Evolutionary conservation across 1,284 basidiomycete species (phyloP).

Genomic region (Rhodotorula mucilaginosa): DNA sequence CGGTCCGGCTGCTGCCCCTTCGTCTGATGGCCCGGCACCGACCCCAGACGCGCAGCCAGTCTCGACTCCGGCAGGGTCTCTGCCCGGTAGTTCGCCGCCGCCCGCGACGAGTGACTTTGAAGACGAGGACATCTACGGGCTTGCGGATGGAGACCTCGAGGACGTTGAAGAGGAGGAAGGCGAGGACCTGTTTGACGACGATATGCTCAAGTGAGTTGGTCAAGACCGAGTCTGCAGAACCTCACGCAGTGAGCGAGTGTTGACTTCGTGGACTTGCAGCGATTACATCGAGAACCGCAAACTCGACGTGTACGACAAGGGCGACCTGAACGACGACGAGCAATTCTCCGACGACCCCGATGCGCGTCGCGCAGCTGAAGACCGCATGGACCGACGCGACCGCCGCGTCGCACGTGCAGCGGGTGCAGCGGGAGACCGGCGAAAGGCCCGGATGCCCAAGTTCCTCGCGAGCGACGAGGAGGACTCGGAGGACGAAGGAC

Average conservation of each 20-base stretch:
- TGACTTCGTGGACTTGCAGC: constrained; percentile 53
- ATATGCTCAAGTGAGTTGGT: constrained; percentile 64
- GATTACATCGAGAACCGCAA: constrained; percentile 82
- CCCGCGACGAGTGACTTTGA: constrained; percentile 83
- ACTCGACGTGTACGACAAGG: constrained; percentile 83
- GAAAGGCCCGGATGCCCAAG: constrained; percentile 52
- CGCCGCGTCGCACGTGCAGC: constrained; percentile 64
- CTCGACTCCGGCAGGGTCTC: constrained; percentile 57
- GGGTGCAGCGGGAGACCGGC: constrained; percentile 53
- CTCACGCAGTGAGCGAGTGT: background rate
- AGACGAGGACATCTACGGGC: constrained; percentile 54
- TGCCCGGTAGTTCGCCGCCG: constrained; percentile 78
- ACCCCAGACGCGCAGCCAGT: constrained; percentile 30
- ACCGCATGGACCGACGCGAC: constrained; percentile 84
- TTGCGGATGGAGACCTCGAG: constrained; percentile 58
- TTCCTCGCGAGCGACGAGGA: constrained; percentile 54
- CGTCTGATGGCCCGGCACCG: constrained; percentile 13
- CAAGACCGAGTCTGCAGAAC: no score
- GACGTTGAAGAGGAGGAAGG: constrained; percentile 64
- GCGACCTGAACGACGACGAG: constrained; percentile 80
- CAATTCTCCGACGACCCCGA: constrained; percentile 68
- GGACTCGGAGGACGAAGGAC: constrained; percentile 51
- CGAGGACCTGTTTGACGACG: constrained; percentile 88
- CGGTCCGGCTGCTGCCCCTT: constrained; percentile 25
- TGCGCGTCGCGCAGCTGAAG: constrained; percentile 78